A percentile compares a stretch with the other conserved stretches of the same genome.
Evolutionary conservation across 257 asterid species (phyloP).

Genomic region (Solanum etuberosum): DNA sequence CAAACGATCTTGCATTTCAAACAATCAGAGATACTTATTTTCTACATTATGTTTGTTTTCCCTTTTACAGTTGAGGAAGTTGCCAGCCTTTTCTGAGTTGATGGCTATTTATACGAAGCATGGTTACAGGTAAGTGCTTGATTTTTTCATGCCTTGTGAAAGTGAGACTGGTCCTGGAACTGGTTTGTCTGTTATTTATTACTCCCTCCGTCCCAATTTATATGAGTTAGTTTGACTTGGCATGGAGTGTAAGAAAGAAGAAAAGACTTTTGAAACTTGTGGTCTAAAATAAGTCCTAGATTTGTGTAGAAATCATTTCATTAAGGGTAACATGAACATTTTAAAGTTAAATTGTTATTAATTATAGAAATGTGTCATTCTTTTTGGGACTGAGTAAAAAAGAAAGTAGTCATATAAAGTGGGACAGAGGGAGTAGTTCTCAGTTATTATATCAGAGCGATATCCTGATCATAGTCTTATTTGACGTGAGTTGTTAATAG

Average conservation of each 20-base stretch:
- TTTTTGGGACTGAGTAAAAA: background rate
- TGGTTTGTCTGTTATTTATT: background rate
- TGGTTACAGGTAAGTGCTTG: slow-evolving; percentile 62
- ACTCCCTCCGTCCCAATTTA: background rate
- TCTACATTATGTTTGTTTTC: slow-evolving; percentile 8
- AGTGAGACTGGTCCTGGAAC: background rate
- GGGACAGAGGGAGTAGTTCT: background rate
- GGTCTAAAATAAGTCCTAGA: background rate
- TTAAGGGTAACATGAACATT: background rate
- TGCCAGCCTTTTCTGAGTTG: slow-evolving; percentile 73
- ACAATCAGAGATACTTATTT: background rate
- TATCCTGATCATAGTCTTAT: background rate
- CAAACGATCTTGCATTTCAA: background rate
- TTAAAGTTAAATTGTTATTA: background rate
- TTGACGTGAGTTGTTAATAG: background rate
- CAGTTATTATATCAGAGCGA: background rate
- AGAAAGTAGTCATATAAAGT: background rate
- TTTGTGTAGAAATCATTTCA: background rate
- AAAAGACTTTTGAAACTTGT: background rate
- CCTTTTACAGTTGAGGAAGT: slow-evolving; percentile 45
- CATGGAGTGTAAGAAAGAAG: background rate
- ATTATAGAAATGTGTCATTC: background rate
- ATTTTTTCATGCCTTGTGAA: background rate
- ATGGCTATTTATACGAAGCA: slow-evolving; percentile 46
- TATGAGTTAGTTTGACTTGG: background rate